These are phyloP conservation scores for Teunomyces stri DNA, from an alignment of 805 yeast species.

Conservation along the genomic window DNA sequence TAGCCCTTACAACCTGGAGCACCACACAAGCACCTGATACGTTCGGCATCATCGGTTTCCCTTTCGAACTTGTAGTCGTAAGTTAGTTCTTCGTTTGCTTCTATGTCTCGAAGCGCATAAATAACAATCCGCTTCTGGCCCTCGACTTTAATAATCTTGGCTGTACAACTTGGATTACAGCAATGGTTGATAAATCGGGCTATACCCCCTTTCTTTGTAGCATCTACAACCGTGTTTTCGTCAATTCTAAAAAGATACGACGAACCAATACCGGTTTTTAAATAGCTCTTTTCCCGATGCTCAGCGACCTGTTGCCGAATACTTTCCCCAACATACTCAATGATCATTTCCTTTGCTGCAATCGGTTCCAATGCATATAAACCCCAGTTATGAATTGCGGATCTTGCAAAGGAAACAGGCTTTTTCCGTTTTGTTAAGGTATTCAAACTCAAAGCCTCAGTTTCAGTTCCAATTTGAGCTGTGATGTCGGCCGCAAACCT, in stretches of 20 bases:
- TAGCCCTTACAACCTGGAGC: conserved; percentile 93
- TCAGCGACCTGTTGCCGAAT: conserved; percentile 94
- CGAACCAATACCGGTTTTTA: conserved; percentile 92
- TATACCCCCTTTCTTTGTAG: conserved; percentile 95
- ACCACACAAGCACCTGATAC: conserved; percentile 92
- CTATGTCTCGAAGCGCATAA: conserved; percentile 86
- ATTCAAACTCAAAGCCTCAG: conserved; percentile 78
- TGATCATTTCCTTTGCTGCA: conserved; percentile 95
- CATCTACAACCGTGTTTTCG: conserved; percentile 93
- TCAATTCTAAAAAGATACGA: conserved; percentile 90
- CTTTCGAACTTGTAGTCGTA: conserved; percentile 95
- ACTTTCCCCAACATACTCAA: conserved; percentile 95
- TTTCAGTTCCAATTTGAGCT: conserved; percentile 78
- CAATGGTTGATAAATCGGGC: conserved; percentile 97
- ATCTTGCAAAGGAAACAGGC: conserved; percentile 94
- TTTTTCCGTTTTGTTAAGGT: conserved; percentile 87
- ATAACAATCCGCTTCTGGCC: conserved; percentile 93
- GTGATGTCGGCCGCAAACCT: conserved; percentile 86
- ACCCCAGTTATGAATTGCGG: conserved; percentile 99
- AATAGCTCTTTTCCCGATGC: conserved; percentile 79
- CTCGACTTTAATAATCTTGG: conserved; percentile 92
- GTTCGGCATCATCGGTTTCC: conserved; percentile 81
- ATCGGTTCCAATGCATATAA: conserved; percentile 93
- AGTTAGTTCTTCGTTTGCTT: conserved; percentile 86
- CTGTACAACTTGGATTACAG: conserved; percentile 96